Base-by-base conservation (phyloP, 768 basidiomycete species). In the Leccinum variicolor region DNA sequence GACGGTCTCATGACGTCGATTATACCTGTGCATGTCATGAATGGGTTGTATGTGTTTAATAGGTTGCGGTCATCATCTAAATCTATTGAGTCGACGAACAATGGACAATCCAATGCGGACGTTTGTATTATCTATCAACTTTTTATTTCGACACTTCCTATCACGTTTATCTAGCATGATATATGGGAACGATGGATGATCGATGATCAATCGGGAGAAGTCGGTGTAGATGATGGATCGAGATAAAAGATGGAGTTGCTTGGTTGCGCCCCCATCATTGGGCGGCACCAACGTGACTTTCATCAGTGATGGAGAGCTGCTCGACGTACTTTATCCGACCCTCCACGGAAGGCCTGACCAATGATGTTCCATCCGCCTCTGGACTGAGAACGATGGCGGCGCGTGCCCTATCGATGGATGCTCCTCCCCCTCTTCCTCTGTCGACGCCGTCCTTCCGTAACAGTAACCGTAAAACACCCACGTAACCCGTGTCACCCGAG, bases 81-180 rank as follows among this genome's bases (percentile, higher is more conserved):
- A 43, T 41, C 39, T 41, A 41, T 41, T 8, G 17, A 39, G 17
- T 7, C n/a, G 39, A 41, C 6, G 14, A 15, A 34, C 51, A 41
- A 13, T 34, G 52, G 47, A 36, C 11, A 26, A 6, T 31, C 19
- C 19, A 21, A 43, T 19, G 41, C 19, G 41, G 41, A 19, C 41
- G 19, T 21, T 21, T 43, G 41, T 19, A 49, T 34, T 57, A 64
- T 59, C 54, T 64, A 68, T 66, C 47, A 33, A 31, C 39, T 52
- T 52, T 68, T 59, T 59, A 52, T 58, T 19, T 55, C 25, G 50
- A 50, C 33, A 28, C 52, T 48, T 43, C 53, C 62, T 17, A 52
- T 34, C 43, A 51, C 14, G 29, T 62, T 54, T 19, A 14, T 50
- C 58, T 59, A 53, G 13, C 31, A 33, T 33, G 48, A 26, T 28